Percentiles rank a stretch among this genome's conserved stretches.
phyloP scores from a whole-genome alignment of 495 filamentous ascomycete species.

The Tuber melanosporum region DNA sequence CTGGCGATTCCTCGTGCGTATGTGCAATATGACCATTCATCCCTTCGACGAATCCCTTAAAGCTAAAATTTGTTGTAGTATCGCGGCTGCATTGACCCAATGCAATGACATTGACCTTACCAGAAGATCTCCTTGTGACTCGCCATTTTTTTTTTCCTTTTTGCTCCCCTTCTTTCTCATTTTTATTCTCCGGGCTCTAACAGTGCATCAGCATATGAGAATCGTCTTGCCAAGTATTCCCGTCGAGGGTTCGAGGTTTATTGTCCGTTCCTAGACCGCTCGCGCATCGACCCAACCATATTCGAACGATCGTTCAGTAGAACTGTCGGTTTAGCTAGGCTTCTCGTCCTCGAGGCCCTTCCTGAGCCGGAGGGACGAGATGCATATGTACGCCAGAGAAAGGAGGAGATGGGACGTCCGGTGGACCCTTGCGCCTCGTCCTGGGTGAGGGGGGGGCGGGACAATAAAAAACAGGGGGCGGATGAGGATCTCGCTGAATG shows the following conservation, averaged over 20 bases:
- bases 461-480: constrained; percentile 64
- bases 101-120: constrained; percentile 71
- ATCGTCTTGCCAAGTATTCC: constrained; percentile 79
- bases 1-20: constrained; percentile 59
- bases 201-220: constrained; percentile 59
- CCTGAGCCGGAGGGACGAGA: constrained; percentile 61
- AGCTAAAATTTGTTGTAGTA: background rate
- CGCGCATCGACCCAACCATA: constrained; percentile 71
- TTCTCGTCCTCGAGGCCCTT: constrained; percentile 72
- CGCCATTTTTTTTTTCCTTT: background rate
- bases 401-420: constrained; percentile 56
- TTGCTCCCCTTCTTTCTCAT: background rate
- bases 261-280: constrained; percentile 64
- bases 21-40: background rate
- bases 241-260: constrained; percentile 76
- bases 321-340: constrained; percentile 67
- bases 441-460: constrained; percentile 45
- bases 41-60: constrained; percentile 36
- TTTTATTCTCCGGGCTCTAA: background rate
- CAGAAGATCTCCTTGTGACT: constrained; percentile 57
- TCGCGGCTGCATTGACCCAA: constrained; percentile 72
- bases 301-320: constrained; percentile 67
- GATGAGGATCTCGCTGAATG: constrained; percentile 72
- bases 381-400: constrained; percentile 57
- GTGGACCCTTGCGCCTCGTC: constrained; percentile 13